These are phyloP conservation scores for Talaromyces islandicus DNA, from an alignment of 2,329 filamentous ascomycete species.

Conservation along the genomic window DNA sequence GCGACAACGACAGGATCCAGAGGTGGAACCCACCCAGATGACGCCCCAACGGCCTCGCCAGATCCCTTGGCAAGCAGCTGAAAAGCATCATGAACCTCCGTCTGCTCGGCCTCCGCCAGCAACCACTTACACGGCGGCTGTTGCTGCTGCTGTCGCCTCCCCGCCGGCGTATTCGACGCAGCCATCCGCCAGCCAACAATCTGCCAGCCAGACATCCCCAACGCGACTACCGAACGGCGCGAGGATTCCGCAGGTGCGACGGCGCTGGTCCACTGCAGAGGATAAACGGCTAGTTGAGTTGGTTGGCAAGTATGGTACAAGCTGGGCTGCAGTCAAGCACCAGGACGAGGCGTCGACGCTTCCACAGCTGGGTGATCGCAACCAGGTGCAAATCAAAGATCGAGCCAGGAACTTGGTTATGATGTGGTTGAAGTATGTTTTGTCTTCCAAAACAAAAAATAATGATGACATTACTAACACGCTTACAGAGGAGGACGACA, in stretches of 20 bases:
- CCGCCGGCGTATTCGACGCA: neutral
- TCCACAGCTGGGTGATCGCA: constrained; percentile 31
- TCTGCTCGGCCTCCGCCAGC: neutral
- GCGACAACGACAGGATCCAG: neutral
- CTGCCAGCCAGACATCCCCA: neutral
- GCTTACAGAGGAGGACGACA: constrained; percentile 18
- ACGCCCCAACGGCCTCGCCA: neutral
- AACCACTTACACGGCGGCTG: neutral
- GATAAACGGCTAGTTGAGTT: constrained; percentile 42
- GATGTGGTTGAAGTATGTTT: constrained; percentile 37
- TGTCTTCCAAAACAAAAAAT: neutral
- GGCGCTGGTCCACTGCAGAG: constrained; percentile 37
- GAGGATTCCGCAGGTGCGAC: constrained; percentile 13
- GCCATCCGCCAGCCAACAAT: neutral
- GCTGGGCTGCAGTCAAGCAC: constrained; percentile 44
- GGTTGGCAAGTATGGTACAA: constrained; percentile 41
- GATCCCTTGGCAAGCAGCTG: neutral
- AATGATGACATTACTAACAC: neutral
- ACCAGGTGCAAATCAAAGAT: constrained; percentile 51
- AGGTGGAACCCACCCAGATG: neutral
- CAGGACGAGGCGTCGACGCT: constrained; percentile 24
- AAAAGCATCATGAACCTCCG: neutral
- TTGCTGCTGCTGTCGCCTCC: neutral
- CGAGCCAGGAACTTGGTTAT: constrained; percentile 51
- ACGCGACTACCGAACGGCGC: neutral